These are phyloP conservation scores for Trichoderma simmonsii DNA, from an alignment of 2,329 filamentous ascomycete genomes.

Conservation along the genomic window DNA sequence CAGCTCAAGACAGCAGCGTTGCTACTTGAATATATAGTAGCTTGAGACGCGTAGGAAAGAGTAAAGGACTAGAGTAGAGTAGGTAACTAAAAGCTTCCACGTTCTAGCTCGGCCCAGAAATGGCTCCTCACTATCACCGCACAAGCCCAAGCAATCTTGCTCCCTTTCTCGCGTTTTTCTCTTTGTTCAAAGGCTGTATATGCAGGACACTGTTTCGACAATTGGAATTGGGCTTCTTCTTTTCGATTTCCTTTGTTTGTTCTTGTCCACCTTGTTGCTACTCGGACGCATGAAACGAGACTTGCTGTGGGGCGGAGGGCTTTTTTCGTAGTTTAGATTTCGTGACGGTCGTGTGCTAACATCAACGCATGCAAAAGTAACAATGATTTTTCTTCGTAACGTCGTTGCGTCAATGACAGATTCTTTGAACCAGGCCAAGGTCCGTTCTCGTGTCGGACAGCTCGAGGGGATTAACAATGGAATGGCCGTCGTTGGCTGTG, in stretches of 20 bases:
- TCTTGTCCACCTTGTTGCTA: constrained; percentile 5
- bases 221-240: neutral
- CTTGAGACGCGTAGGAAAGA: constrained; percentile 1
- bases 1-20: constrained; percentile 16
- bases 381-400: constrained; percentile 4
- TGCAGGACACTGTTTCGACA: neutral
- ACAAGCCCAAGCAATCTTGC: constrained; percentile 14
- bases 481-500: constrained; percentile 19
- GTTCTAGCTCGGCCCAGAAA: constrained; percentile 28
- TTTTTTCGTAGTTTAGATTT: constrained; percentile 25
- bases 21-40: constrained; percentile 28
- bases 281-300: constrained; percentile 14
- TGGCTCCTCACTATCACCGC: constrained; percentile 10
- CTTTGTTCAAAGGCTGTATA: constrained; percentile 7
- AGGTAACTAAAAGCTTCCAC: constrained; percentile 32
- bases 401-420: constrained; percentile 8
- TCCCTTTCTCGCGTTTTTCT: neutral
- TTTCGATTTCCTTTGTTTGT: constrained; percentile 15
- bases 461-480: constrained; percentile 4
- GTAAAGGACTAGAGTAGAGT: constrained; percentile 16
- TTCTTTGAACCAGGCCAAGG: neutral
- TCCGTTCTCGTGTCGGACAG: neutral
- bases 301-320: constrained; percentile 21
- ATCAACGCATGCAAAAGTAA: constrained; percentile 25
- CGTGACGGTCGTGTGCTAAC: constrained; percentile 28